A percentile compares a stretch with the other conserved stretches of the same genome.
Conservation (phyloP, 2,329 filamentous ascomycete genomes). For the Ophiosphaerella korrae region DNA sequence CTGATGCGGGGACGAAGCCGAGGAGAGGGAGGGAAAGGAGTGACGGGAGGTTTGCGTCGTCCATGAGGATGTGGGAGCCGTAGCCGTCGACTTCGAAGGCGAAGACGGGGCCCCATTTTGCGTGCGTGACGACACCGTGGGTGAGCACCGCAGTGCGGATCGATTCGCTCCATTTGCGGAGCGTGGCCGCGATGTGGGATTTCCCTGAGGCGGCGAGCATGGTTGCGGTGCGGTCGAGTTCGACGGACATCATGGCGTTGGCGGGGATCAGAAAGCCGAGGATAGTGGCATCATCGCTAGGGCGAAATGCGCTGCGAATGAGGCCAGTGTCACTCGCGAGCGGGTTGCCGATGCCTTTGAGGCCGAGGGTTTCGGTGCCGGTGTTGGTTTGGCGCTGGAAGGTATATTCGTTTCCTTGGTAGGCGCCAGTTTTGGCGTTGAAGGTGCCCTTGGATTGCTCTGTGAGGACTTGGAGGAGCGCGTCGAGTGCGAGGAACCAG, state of each 20-base stretch:
- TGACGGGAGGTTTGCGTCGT: slow-evolving; percentile 86
- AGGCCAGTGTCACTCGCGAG: slow-evolving; percentile 83
- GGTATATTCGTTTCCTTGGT: slow-evolving; percentile 77
- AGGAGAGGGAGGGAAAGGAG: slow-evolving; percentile 78
- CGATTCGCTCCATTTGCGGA: slow-evolving; percentile 63
- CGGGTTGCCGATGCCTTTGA: slow-evolving; percentile 88
- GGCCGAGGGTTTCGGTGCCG: slow-evolving; percentile 87
- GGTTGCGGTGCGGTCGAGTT: slow-evolving; percentile 74
- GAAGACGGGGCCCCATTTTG: slow-evolving; percentile 77
- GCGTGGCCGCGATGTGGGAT: slow-evolving; percentile 52
- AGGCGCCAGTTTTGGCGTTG: slow-evolving; percentile 67
- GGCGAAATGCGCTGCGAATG: slow-evolving; percentile 88
- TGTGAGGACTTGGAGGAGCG: slow-evolving; percentile 73
- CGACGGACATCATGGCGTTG: slow-evolving; percentile 94
- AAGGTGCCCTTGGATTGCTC: slow-evolving; percentile 85
- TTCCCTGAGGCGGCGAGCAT: slow-evolving; percentile 69
- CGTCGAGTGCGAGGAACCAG: slow-evolving; percentile 80
- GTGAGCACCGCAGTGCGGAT: slow-evolving; percentile 58
- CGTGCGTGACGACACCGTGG: slow-evolving; percentile 78
- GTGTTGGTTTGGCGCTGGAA: slow-evolving; percentile 80
- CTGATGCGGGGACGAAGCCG: slow-evolving; percentile 69
- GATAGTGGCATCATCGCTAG: slow-evolving; percentile 93
- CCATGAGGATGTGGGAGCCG: slow-evolving; percentile 81
- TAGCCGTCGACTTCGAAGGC: slow-evolving; percentile 90
- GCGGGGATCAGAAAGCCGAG: slow-evolving; percentile 93